Conservation (phyloP, 176 grass and related monocot genomes). For the Alopecurus myosuroides region DNA sequence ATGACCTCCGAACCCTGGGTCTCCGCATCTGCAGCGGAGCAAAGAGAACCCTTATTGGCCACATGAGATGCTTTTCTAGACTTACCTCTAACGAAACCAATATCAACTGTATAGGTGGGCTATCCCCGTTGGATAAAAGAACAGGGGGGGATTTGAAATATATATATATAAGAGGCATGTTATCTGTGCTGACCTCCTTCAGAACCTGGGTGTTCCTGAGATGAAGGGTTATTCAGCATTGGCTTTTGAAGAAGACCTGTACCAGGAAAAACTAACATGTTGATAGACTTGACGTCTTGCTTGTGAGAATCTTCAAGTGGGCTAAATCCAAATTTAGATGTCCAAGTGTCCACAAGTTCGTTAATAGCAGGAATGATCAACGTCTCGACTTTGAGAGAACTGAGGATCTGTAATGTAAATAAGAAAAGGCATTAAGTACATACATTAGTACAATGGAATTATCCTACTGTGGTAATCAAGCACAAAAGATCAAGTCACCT, state of each 20-base stretch:
- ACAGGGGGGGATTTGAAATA: neutral
- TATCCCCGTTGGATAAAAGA: neutral
- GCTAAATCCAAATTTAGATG: slow-evolving; percentile 76
- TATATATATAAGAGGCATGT: slow-evolving; percentile 12
- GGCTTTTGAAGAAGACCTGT: slow-evolving; percentile 91
- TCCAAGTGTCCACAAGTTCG: slow-evolving; percentile 93
- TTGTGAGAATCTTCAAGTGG: slow-evolving; percentile 62
- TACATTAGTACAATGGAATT: neutral
- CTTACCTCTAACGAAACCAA: slow-evolving; percentile 10
- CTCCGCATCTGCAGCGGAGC: neutral
- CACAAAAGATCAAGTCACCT: neutral
- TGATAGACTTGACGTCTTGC: slow-evolving; percentile 72
- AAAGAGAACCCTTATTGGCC: slow-evolving; percentile 21
- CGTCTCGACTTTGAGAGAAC: slow-evolving; percentile 84
- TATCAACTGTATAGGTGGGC: slow-evolving; percentile 14
- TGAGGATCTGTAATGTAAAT: slow-evolving; percentile 62
- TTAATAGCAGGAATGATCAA: slow-evolving; percentile 90
- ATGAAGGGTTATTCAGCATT: slow-evolving; percentile 47
- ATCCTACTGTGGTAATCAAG: neutral
- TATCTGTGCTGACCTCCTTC: slow-evolving; percentile 48
- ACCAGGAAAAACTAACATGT: slow-evolving; percentile 86
- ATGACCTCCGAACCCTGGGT: slow-evolving; percentile 18
- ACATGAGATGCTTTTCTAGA: slow-evolving; percentile 10
- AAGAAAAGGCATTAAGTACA: slow-evolving; percentile 2
- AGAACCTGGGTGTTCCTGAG: slow-evolving; percentile 12